Evolutionary conservation across 2,329 filamentous ascomycete genomes (phyloP), one percentile per base, ranked within the genome.

Genomic region (Venturia oleaginea): DNA sequence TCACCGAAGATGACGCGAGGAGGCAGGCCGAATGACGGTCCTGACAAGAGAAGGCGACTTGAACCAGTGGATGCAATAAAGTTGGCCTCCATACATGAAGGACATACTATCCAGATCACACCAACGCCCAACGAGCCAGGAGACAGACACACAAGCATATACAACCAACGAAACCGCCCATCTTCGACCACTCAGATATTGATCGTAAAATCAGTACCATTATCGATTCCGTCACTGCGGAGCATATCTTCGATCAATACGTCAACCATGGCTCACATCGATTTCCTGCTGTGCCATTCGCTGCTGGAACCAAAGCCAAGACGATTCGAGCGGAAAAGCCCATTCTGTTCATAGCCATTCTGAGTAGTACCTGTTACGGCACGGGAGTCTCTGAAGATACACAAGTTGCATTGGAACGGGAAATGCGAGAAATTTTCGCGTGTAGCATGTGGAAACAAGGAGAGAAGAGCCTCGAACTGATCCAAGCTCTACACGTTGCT

Each of bases 401-500:
- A 4, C 89, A 92, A 71, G 79, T 82, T 11, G 77, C 79, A 32
- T 77, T 96, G 17, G 83, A 87, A 11, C 83, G 83, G 66, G 86
- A 94, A 69, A 76, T 91, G 64, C 88, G 91, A 77, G 84, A 86
- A 67, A 79, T 86, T 13, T 83, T 94, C 64, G 90, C 89, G 2
- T 87, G 94, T 55, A 86, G 85, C 68, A 82, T 93, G 48, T 83
- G 94, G 68, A 79, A 91, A 37, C 83, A 84, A 7, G 91, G 90
- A 15, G 86, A 91, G 69, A 96, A 95, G 78, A 90, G 84, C 42
- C 76, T 96, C 22, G 92, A 96, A 74, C 79, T 96, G 7, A 85
- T 95, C 10, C 92, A 96, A 76, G 84, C 90, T 1, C 77, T 96
- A 48, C 83, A 90, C 65, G 79, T 96, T 3, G 81, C 85, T 7